Percentiles rank a stretch among this genome's conserved stretches.
Conservation (phyloP, 75 land plant species). For the Ceratopteris richardii region DNA sequence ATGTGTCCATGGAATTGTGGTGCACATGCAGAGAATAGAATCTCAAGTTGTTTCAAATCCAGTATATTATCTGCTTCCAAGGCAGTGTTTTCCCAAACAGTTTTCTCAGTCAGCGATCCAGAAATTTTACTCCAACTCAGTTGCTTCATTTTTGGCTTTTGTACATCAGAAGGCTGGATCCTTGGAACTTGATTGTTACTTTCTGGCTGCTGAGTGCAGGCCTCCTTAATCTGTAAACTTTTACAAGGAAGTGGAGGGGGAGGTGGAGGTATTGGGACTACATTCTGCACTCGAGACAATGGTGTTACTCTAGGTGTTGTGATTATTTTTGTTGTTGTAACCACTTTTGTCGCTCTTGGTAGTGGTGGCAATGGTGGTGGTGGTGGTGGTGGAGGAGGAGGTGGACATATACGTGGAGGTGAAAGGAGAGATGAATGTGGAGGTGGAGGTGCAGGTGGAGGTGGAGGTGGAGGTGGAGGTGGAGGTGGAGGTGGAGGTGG, state of each 20-base stretch:
- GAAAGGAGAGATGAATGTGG: conserved; percentile 7
- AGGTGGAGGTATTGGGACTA: neutral
- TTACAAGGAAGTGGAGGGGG: conserved; percentile 2
- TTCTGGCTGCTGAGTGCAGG: neutral
- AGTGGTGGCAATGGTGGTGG: too few relatives aligned
- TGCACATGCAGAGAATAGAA: conserved; percentile 18
- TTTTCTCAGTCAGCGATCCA: conserved; percentile 8
- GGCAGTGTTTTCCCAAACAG: conserved; percentile 24
- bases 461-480: neutral
- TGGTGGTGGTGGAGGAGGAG: conserved; percentile 11
- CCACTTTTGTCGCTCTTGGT: too few relatives aligned
- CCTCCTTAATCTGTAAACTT: neutral
- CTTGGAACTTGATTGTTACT: neutral
- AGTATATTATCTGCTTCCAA: conserved; percentile 9
- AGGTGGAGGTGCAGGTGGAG: neutral
- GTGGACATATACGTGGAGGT: conserved; percentile 10
- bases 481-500: conserved; percentile 8
- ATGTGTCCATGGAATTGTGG: neutral
- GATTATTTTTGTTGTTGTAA: too few relatives aligned
- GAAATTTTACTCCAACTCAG: conserved; percentile 31
- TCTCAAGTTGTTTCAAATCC: conserved; percentile 28
- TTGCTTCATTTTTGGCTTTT: conserved; percentile 30
- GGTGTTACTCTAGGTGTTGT: too few relatives aligned
- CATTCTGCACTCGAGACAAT: too few relatives aligned
- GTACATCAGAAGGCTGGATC: neutral